Evolutionary conservation across 1,284 basidiomycete species (phyloP).

Genomic region (Microbotryum scabiosae): DNA sequence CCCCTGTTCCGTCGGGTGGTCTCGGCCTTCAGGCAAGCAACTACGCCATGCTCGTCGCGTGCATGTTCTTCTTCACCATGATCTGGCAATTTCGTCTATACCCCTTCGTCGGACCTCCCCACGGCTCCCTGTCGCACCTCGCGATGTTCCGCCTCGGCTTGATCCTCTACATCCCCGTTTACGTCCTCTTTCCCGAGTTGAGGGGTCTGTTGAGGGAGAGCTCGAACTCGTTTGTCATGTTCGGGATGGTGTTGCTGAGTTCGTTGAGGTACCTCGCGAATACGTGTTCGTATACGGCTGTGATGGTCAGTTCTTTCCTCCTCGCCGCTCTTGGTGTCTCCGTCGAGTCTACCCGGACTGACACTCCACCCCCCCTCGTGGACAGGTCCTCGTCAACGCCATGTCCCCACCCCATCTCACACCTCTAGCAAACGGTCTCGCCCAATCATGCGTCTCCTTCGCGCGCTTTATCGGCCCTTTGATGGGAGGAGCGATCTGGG

Average conservation of each 20-base stretch:
- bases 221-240: slow-evolving; percentile 27
- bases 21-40: slow-evolving; percentile 29
- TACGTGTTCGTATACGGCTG: slow-evolving; percentile 32
- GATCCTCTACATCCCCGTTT: slow-evolving; percentile 31
- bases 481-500: slow-evolving; percentile 28
- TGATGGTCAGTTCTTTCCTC: slow-evolving; percentile 18
- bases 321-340: background rate
- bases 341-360: background rate
- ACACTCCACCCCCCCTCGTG: background rate
- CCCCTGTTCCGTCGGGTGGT: slow-evolving; percentile 20
- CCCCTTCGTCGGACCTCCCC: slow-evolving; percentile 31
- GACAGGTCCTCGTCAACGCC: slow-evolving; percentile 38
- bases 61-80: slow-evolving; percentile 34
- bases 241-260: slow-evolving; percentile 32
- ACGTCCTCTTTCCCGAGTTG: slow-evolving; percentile 34
- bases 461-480: slow-evolving; percentile 41
- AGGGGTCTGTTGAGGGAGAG: slow-evolving; percentile 27
- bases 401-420: slow-evolving; percentile 42
- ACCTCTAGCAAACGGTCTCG: slow-evolving; percentile 43
- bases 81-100: slow-evolving; percentile 35
- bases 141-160: slow-evolving; percentile 35
- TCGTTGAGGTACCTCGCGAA: slow-evolving; percentile 32
- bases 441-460: slow-evolving; percentile 40
- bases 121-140: slow-evolving; percentile 30
- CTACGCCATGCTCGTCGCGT: slow-evolving; percentile 26